Conservation (phyloP, 768 basidiomycete species). For the Tricholoma bakamatsutake region DNA sequence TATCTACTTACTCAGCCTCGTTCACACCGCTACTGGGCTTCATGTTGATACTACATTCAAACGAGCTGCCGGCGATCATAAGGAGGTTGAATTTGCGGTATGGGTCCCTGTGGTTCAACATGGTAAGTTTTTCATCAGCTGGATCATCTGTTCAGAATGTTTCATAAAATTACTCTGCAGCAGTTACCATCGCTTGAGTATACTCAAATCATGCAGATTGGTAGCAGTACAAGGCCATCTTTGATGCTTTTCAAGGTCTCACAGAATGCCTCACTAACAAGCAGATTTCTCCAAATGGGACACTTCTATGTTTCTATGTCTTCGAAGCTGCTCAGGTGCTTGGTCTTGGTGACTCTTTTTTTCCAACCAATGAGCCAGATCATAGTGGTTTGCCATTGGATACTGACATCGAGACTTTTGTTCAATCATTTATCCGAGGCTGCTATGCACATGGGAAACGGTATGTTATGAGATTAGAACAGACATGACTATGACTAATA, state of each 20-base stretch:
- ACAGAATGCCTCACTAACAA: conserved; percentile 10
- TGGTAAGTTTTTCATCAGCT: conserved; percentile 3
- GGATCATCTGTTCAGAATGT: background rate
- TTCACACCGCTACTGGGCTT: conserved; percentile 10
- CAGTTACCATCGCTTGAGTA: conserved; percentile 10
- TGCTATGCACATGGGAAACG: conserved; percentile 10
- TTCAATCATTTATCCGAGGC: conserved; percentile 8
- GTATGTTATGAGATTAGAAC: background rate
- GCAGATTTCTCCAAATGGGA: no score
- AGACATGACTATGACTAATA: background rate
- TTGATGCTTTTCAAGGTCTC: conserved; percentile 15
- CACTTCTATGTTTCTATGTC: no score
- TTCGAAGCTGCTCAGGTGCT: no score
- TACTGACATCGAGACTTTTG: conserved; percentile 8
- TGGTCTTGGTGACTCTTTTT: conserved; percentile 11
- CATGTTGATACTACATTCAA: conserved; percentile 15
- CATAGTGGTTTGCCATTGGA: conserved; percentile 10
- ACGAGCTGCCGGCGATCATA: conserved; percentile 3
- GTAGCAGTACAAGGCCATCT: conserved; percentile 11
- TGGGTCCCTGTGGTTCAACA: conserved; percentile 10
- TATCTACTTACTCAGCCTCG: conserved; percentile 6
- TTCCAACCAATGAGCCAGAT: conserved; percentile 13
- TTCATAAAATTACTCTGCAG: conserved; percentile 3
- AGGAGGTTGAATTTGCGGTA: conserved; percentile 16
- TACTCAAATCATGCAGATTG: conserved; percentile 13